Percentiles rank a stretch among this genome's conserved stretches.
Conservation (phyloP, 257 asterid genomes). For the Catharanthus roseus region DNA sequence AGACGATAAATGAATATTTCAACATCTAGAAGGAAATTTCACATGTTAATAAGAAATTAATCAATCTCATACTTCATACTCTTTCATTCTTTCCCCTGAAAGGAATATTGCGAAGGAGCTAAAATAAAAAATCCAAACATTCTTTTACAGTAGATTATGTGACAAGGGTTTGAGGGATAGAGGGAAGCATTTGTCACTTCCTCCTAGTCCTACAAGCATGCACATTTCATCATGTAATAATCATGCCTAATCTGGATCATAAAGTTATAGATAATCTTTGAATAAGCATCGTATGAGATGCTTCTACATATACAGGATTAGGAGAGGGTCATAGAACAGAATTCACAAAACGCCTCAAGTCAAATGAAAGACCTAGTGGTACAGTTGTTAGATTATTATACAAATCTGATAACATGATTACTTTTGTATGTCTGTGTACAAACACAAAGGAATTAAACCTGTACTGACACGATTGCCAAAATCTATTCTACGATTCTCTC, state of each 20-base stretch:
- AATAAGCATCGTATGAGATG: background rate
- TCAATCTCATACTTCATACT: background rate
- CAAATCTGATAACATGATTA: too few species aligned
- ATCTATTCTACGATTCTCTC: background rate
- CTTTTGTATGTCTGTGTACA: too few species aligned
- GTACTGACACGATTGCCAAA: background rate
- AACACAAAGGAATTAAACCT: background rate
- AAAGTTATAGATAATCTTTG: background rate
- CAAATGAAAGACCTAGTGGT: background rate
- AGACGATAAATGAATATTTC: background rate
- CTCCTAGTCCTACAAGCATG: background rate
- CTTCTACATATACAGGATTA: background rate
- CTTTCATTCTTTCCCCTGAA: background rate
- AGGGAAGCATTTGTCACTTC: background rate
- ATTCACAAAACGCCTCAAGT: too few species aligned
- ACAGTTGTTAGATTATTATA: background rate
- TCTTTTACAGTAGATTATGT: too few species aligned
- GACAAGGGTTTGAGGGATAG: background rate
- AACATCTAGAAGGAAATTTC: background rate
- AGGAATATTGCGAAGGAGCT: background rate
- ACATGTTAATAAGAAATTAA: background rate
- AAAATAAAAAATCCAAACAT: background rate
- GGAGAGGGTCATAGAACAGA: background rate
- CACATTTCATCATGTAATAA: background rate
- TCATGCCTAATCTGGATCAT: background rate